Evolutionary conservation across 2,329 filamentous ascomycete species (phyloP), one percentile per base, ranked within the genome.

Genomic region (Ceratocystis cacaofunesta): DNA sequence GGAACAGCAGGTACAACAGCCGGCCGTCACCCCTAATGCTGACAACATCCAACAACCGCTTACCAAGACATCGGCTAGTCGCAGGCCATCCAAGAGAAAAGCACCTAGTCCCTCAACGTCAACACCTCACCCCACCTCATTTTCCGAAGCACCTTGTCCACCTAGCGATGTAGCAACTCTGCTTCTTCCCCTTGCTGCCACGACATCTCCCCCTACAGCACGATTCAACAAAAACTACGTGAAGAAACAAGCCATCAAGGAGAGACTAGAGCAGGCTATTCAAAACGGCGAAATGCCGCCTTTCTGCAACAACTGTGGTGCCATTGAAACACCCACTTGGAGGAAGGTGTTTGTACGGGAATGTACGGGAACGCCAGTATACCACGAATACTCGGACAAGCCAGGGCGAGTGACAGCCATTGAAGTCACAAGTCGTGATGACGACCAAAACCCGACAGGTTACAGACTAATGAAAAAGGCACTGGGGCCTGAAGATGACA

Each of bases 261-360:
- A 85, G 68, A 80, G 80, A 52, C 72, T 87, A 1, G 80, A 86
- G 69, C 77, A 78, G 48, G 85, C 84, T 0, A 85, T 97, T 64
- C 80, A 81, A n/a, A 84, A 85, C 65, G 94, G 94, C 4, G 83
- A 91, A 69, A 87, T 92, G 79, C 94, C 94, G 0, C 87, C 88
- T 0, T 97, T 87, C 72, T 99, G 94, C 74, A 84, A 84, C 69
- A 96, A 97, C 71, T 99, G 94, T 71, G 94, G 94, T 5, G 89
- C 91, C 5, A 95, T 99, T 66, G 89, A 97, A 71, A 99, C 94
- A 0, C 90, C 92, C 0, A 96, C 92, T 0, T 99, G 94, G 94
- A 86, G 94, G 68, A 94, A 92, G 72, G 90, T 94, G 12, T 96
- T 88, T 81, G 85, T 85, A n/a, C 90, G 90, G 71, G 80, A 89